Evolutionary conservation across 1,284 basidiomycete species (phyloP).

Genomic region (Moesziomyces parantarcticus): DNA sequence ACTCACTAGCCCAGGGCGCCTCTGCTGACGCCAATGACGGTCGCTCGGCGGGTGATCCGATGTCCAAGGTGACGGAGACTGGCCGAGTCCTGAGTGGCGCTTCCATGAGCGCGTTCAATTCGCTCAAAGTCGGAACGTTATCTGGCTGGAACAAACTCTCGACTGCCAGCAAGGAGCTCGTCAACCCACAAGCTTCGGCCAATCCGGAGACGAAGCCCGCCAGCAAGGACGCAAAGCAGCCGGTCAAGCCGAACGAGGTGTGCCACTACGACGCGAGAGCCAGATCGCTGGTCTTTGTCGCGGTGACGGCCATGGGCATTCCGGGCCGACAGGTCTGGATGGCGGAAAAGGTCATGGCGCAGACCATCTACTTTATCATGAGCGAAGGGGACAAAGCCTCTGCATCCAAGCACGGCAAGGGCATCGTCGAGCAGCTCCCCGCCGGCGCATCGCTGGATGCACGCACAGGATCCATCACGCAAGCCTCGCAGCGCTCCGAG

Average conservation of each 20-base stretch:
- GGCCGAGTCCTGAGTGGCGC: constrained; percentile 30
- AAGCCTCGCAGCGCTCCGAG: constrained; percentile 41
- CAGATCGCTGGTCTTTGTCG: constrained; percentile 58
- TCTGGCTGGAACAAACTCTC: constrained; percentile 43
- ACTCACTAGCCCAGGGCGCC: neutral
- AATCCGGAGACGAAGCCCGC: constrained; percentile 2
- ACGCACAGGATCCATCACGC: constrained; percentile 31
- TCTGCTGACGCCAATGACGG: neutral
- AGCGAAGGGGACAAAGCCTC: constrained; percentile 46
- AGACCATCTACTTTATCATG: constrained; percentile 63
- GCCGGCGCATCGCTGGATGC: constrained; percentile 42
- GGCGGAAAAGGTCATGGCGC: constrained; percentile 61
- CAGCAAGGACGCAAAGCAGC: constrained; percentile 16
- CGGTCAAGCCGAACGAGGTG: constrained; percentile 59
- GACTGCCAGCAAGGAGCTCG: constrained; percentile 36
- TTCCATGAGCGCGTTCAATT: constrained; percentile 35
- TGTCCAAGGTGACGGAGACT: constrained; percentile 22
- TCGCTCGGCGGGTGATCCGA: constrained; percentile 10
- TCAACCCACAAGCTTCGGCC: constrained; percentile 7
- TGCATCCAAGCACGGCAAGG: constrained; percentile 42
- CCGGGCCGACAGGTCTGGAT: constrained; percentile 40
- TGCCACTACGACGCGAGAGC: constrained; percentile 62
- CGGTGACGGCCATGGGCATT: constrained; percentile 54
- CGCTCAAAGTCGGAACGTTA: constrained; percentile 37
- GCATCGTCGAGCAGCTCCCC: constrained; percentile 48